phyloP scores from a whole-genome alignment of 108 stramenopile genomes.

The Chaetoceros tenuissimus region DNA sequence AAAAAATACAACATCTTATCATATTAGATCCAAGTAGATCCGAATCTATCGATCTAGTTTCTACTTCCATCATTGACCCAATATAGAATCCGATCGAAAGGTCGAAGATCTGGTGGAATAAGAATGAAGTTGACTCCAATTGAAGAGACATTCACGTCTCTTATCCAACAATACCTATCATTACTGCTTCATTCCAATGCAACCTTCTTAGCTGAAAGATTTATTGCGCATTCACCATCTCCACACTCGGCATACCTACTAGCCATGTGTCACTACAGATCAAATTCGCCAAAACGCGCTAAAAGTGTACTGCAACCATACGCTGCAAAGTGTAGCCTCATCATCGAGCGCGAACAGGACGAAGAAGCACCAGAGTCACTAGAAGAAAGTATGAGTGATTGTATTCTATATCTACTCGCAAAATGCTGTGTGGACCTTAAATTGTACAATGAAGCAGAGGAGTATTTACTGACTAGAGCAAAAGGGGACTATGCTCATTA shows the following conservation, averaged over 20 bases:
- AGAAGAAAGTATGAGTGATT: conserved; percentile 20
- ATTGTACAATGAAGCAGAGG: conserved; percentile 67
- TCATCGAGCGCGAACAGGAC: conserved; percentile 2
- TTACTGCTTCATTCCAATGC: conserved; percentile 72
- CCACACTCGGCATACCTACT: conserved; percentile 54
- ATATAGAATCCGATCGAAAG: too few relatives aligned
- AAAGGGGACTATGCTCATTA: conserved; percentile 20
- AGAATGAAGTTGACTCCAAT: conserved; percentile 1
- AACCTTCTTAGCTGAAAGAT: conserved; percentile 71
- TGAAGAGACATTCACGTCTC: conserved; percentile 50
- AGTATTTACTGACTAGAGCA: conserved; percentile 40
- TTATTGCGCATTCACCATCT: conserved; percentile 41
- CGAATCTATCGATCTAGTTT: too few relatives aligned
- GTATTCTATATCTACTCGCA: conserved; percentile 53
- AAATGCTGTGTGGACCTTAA: conserved; percentile 59
- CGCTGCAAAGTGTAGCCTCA: background rate
- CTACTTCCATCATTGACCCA: too few relatives aligned
- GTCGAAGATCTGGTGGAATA: too few relatives aligned
- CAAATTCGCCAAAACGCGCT: conserved; percentile 41
- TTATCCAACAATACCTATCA: conserved; percentile 71
- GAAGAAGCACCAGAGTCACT: background rate
- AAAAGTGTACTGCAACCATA: conserved; percentile 32
- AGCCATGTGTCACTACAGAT: conserved; percentile 67
- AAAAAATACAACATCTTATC: too few relatives aligned
- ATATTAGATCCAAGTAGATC: too few relatives aligned